Evolutionary conservation across 208 protist genomes (phyloP).

Genomic region (Wallacemonas sp.): DNA sequence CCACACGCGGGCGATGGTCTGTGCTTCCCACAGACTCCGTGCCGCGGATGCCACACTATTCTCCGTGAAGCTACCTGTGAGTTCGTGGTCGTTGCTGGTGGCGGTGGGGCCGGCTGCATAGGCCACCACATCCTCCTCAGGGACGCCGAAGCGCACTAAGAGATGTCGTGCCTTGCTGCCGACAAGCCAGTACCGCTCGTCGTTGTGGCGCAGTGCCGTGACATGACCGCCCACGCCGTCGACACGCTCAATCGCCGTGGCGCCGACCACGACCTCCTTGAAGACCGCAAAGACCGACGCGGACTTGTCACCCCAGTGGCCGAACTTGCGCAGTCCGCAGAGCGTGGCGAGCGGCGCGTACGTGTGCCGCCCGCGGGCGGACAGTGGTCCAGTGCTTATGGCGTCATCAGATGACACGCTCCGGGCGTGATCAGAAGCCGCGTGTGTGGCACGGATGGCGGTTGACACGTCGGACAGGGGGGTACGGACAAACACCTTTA

Average conservation of each 20-base stretch:
- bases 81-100: neutral
- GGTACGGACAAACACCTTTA: slow-evolving; percentile 45
- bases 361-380: neutral
- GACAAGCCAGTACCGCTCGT: slow-evolving; percentile 70
- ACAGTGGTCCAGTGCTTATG: neutral
- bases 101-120: slow-evolving; percentile 18
- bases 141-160: slow-evolving; percentile 60
- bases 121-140: slow-evolving; percentile 53
- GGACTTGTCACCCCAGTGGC: slow-evolving; percentile 49
- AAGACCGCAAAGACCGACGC: slow-evolving; percentile 21
- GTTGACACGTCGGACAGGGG: neutral
- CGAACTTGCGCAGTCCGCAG: slow-evolving; percentile 70
- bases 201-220: slow-evolving; percentile 37
- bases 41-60: slow-evolving; percentile 6
- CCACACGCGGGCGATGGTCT: slow-evolving; percentile 56
- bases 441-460: neutral
- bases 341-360: slow-evolving; percentile 31
- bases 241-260: slow-evolving; percentile 56
- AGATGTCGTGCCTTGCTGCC: slow-evolving; percentile 55
- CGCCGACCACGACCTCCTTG: slow-evolving; percentile 29
- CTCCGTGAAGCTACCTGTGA: neutral
- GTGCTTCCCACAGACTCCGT: slow-evolving; percentile 21
- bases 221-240: slow-evolving; percentile 73
- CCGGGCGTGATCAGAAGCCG: neutral
- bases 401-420: neutral